Evolutionary conservation across 1,284 basidiomycete genomes (phyloP).

Genomic region (Spongiforma sp.): DNA sequence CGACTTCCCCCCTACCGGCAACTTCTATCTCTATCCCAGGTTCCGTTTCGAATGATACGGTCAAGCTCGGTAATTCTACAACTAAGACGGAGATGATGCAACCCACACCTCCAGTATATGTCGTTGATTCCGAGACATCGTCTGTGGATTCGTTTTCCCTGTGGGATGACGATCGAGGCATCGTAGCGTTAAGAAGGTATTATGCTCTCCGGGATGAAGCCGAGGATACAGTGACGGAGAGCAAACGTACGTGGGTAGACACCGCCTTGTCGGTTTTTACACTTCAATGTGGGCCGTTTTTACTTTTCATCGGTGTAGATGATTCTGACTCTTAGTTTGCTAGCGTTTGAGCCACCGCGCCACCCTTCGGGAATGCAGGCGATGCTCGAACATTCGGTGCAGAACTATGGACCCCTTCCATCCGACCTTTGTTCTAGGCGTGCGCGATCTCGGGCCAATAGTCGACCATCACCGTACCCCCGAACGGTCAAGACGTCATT

Average conservation of each 20-base stretch:
- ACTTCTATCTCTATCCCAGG: conserved; percentile 6
- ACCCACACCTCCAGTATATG: conserved; percentile 50
- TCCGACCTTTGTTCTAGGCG: conserved; percentile 66
- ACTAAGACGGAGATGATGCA: conserved; percentile 40
- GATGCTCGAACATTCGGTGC: conserved; percentile 71
- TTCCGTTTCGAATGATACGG: conserved; percentile 17
- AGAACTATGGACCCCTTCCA: conserved; percentile 71
- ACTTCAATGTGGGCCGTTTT: conserved; percentile 68
- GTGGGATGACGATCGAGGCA: conserved; percentile 69
- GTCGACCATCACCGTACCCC: conserved; percentile 76
- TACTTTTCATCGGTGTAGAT: too few relatives aligned
- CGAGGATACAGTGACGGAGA: conserved; percentile 67
- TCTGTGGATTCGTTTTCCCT: conserved; percentile 50
- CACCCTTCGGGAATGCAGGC: conserved; percentile 71
- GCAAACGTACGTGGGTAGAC: conserved; percentile 67
- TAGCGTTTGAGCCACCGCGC: conserved; percentile 74
- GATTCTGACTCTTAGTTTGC: conserved; percentile 13
- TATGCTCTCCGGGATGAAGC: conserved; percentile 75
- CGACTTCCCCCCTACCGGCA: conserved; percentile 14
- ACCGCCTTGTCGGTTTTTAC: conserved; percentile 76
- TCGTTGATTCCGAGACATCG: conserved; percentile 61
- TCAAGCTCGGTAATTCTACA: conserved; percentile 31
- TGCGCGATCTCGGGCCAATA: conserved; percentile 66
- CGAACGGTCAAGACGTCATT: conserved; percentile 49
- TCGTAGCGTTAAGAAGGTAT: conserved; percentile 65